Conservation (phyloP, 2,329 filamentous ascomycete genomes). For the Pyrenophora teres region DNA sequence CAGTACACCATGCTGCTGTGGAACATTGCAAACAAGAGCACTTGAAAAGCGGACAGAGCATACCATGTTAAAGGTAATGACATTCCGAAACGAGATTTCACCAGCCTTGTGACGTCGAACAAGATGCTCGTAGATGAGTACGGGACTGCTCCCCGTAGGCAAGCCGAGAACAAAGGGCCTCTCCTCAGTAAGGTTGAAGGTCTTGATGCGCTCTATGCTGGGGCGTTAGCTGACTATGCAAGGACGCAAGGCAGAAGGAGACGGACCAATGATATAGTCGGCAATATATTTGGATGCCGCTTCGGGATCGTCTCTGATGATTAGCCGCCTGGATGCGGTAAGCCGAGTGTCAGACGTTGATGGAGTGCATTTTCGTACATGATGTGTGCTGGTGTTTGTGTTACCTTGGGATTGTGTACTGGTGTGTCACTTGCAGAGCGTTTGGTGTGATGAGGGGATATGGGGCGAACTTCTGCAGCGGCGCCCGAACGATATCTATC, state of each 20-base stretch:
- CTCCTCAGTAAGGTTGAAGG: slow-evolving; percentile 71
- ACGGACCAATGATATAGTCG: slow-evolving; percentile 74
- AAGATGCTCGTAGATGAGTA: slow-evolving; percentile 76
- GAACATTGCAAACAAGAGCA: slow-evolving; percentile 22
- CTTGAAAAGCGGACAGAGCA: slow-evolving; percentile 21
- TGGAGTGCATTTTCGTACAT: slow-evolving; percentile 41
- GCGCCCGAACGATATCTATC: slow-evolving; percentile 25
- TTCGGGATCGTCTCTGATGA: slow-evolving; percentile 74
- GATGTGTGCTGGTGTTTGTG: slow-evolving; percentile 14
- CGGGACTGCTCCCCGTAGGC: slow-evolving; percentile 80
- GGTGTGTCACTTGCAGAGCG: slow-evolving; percentile 8
- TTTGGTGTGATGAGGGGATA: slow-evolving; percentile 2
- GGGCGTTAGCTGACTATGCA: slow-evolving; percentile 28
- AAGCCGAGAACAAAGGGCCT: slow-evolving; percentile 82
- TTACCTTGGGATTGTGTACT: not conserved
- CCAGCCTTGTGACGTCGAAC: slow-evolving; percentile 73
- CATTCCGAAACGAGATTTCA: slow-evolving; percentile 82
- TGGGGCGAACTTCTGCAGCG: slow-evolving; percentile 1
- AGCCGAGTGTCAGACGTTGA: slow-evolving; percentile 27
- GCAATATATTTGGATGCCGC: slow-evolving; percentile 76
- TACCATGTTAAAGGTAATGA: slow-evolving; percentile 92
- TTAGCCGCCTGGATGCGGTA: slow-evolving; percentile 70
- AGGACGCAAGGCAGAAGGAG: slow-evolving; percentile 25
- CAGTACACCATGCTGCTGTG: slow-evolving; percentile 31
- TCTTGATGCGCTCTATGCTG: slow-evolving; percentile 71